These are phyloP conservation scores for Komagataella pastoris DNA, from an alignment of 805 yeast genomes.

Conservation along the genomic window DNA sequence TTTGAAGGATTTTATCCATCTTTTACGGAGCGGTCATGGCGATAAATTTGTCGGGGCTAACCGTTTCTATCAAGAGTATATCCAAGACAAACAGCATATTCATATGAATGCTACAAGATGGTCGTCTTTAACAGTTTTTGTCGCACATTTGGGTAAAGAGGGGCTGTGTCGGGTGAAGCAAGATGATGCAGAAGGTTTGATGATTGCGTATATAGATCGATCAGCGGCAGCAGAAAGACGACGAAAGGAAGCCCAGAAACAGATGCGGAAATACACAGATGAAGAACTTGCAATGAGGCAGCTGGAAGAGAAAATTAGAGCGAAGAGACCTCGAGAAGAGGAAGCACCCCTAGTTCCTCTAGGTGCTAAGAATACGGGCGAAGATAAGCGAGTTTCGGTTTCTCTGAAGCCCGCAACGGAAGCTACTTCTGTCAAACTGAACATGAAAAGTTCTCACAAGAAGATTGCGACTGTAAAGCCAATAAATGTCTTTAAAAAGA, in stretches of 20 bases:
- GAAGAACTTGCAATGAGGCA: constrained; percentile 27
- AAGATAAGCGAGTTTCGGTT: background rate
- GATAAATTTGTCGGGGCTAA: constrained; percentile 71
- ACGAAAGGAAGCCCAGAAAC: constrained; percentile 22
- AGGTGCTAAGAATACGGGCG: background rate
- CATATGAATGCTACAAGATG: constrained; percentile 88
- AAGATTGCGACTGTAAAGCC: background rate
- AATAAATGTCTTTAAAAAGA: background rate
- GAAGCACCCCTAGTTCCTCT: background rate
- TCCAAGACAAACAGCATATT: constrained; percentile 67
- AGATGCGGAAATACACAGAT: constrained; percentile 27
- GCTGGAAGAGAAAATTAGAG: constrained; percentile 38
- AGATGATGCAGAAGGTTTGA: constrained; percentile 15
- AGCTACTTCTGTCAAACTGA: background rate
- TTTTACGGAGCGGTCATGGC: constrained; percentile 62
- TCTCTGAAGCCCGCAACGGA: background rate
- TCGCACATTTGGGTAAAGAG: constrained; percentile 40
- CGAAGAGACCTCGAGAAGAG: background rate
- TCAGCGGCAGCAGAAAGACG: constrained; percentile 33
- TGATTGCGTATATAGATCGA: constrained; percentile 37
- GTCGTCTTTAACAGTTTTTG: constrained; percentile 55
- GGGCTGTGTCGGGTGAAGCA: constrained; percentile 41
- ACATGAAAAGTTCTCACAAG: background rate
- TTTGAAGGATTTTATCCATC: constrained; percentile 45
- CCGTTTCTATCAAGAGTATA: constrained; percentile 81